These are phyloP conservation scores for Alternaria solani DNA, from an alignment of 2,329 filamentous ascomycete species.

Conservation along the genomic window DNA sequence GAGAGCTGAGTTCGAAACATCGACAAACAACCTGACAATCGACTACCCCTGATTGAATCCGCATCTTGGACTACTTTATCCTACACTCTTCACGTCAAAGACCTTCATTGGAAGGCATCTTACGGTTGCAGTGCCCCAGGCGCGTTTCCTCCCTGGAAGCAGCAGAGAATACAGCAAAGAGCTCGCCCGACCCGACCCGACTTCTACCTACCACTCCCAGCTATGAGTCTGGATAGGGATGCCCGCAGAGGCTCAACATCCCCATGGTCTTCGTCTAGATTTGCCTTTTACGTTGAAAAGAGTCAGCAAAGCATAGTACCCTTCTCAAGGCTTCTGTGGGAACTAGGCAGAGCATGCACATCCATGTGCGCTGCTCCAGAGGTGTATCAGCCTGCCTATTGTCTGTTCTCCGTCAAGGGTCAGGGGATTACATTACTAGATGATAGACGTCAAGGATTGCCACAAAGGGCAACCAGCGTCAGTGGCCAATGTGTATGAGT, in stretches of 20 bases:
- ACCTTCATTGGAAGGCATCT: neutral
- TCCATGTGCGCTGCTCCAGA: neutral
- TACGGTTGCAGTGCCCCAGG: neutral
- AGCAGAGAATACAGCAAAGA: neutral
- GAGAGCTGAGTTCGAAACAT: slow-evolving; percentile 10
- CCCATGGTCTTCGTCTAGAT: neutral
- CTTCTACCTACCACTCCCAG: neutral
- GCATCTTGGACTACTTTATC: neutral
- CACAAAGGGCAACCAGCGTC: neutral
- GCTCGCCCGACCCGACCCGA: neutral
- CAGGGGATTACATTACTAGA: neutral
- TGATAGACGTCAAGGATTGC: neutral
- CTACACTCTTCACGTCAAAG: neutral
- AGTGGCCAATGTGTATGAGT: neutral
- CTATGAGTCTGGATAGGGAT: neutral
- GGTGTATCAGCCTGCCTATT: neutral
- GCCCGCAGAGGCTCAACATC: neutral
- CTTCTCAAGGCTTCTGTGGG: neutral
- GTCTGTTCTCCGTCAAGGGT: neutral
- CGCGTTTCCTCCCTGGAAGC: neutral
- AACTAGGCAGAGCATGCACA: neutral
- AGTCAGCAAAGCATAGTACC: neutral
- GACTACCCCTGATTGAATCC: slow-evolving; percentile 7
- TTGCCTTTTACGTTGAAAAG: too few relatives aligned
- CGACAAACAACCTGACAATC: neutral